These are phyloP conservation scores for Chrysanthemum lavandulifolium DNA, from an alignment of 129 eudicot genomes.

Conservation along the genomic window DNA sequence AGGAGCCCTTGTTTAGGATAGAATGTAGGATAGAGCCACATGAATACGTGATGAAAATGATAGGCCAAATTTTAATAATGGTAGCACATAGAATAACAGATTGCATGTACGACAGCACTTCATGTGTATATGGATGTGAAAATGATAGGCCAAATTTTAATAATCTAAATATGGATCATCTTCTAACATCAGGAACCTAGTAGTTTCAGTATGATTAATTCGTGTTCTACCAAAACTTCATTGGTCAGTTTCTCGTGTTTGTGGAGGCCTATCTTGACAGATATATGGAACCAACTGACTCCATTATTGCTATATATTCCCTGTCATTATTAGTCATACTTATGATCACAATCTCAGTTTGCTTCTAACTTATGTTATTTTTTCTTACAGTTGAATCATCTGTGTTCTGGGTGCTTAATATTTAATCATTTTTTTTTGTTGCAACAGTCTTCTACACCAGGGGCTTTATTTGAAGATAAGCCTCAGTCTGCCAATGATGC, in stretches of 20 bases:
- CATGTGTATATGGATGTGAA: constrained; percentile 1
- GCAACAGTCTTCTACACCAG: constrained; percentile 59
- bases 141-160: background rate
- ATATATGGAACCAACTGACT: constrained; percentile 3
- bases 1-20: no score
- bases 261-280: background rate
- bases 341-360: background rate
- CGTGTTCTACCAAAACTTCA: background rate
- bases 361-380: background rate
- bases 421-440: constrained; percentile 12
- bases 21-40: no score
- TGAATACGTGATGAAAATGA: no score
- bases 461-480: constrained; percentile 92
- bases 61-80: no score
- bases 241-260: background rate
- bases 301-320: background rate
- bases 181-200: constrained; percentile 4
- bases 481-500: constrained; percentile 96
- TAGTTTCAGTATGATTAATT: background rate
- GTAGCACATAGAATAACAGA: background rate
- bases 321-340: background rate
- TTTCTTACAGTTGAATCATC: background rate
- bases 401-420: background rate
- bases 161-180: constrained; percentile 4
- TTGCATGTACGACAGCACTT: constrained; percentile 8